Evolutionary conservation across 345 rosid species (phyloP).

Genomic region (Triadica sebifera): DNA sequence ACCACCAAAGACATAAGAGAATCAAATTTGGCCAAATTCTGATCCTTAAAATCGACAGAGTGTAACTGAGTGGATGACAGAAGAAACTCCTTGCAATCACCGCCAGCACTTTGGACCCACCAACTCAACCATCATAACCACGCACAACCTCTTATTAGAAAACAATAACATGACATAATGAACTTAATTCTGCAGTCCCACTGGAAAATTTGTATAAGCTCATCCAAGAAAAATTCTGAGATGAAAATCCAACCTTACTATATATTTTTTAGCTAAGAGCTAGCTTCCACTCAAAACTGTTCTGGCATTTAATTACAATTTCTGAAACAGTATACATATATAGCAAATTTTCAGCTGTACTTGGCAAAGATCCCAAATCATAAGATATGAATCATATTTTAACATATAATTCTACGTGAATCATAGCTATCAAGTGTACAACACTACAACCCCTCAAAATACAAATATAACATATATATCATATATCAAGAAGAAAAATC

Average conservation of each 20-base stretch:
- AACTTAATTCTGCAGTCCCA: neutral
- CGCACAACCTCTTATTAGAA: neutral
- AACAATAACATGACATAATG: neutral
- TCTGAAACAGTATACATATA: constrained; percentile 30
- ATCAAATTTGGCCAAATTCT: neutral
- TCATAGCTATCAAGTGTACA: neutral
- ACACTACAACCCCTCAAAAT: neutral
- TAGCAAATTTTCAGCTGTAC: neutral
- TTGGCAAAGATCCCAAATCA: neutral
- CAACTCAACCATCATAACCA: neutral
- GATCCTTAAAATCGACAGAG: neutral
- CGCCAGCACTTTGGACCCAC: neutral
- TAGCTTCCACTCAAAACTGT: neutral
- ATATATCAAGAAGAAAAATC: constrained; percentile 8
- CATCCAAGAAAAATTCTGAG: neutral
- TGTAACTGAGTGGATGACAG: neutral
- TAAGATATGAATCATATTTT: constrained; percentile 2
- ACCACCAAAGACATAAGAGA: neutral
- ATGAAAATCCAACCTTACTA: neutral
- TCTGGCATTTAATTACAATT: neutral
- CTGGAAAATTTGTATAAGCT: neutral
- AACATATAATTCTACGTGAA: neutral
- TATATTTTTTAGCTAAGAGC: neutral
- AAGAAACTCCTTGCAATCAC: neutral
- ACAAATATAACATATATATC: neutral